These are phyloP conservation scores for Fusarium xyrophilum DNA, from an alignment of 2,329 filamentous ascomycete genomes.

Conservation along the genomic window DNA sequence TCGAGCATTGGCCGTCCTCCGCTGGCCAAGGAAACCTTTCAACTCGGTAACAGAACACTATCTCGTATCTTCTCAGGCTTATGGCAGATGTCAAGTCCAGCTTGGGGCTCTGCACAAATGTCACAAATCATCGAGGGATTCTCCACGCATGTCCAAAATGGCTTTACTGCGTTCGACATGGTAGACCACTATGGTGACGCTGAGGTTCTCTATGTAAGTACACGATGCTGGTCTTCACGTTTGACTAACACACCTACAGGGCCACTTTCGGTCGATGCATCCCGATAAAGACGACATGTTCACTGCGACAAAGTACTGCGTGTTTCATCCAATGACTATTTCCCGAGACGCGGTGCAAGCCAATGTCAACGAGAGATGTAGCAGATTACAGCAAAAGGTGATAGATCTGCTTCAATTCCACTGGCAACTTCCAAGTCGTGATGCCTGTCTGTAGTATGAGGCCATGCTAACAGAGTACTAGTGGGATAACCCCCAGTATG, in stretches of 20 bases:
- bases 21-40: not conserved
- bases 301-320: not conserved
- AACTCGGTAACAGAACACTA: not conserved
- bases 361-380: not conserved
- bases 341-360: not conserved
- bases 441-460: accelerated
- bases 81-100: conserved; percentile 4
- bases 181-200: not conserved
- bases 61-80: not conserved
- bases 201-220: not conserved
- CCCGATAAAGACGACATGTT: not conserved
- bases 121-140: not conserved
- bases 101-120: not conserved
- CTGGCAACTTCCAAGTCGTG: not conserved
- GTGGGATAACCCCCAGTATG: not conserved
- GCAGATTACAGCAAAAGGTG: not conserved
- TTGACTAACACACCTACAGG: accelerated
- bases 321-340: not conserved
- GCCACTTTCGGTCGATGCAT: not conserved
- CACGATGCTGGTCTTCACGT: accelerated
- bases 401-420: not conserved
- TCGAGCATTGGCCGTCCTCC: accelerated
- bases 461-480: accelerated
- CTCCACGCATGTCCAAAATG: not conserved
- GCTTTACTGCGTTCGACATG: not conserved